phyloP scores from a whole-genome alignment of 805 yeast species.

The Citeromyces matritensis region DNA sequence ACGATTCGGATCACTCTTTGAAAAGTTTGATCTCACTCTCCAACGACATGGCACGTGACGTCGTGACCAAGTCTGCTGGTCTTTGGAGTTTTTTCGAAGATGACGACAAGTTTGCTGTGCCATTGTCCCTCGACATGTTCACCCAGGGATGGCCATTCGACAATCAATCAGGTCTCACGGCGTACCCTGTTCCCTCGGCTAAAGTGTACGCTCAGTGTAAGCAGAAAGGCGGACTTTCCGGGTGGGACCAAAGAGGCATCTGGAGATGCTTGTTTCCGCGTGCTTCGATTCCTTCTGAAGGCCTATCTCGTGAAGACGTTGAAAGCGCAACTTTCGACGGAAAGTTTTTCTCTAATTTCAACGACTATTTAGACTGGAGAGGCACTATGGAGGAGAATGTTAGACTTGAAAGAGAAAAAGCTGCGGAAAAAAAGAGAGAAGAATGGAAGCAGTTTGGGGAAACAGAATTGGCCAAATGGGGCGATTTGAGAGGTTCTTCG shows the following conservation, averaged over 20 bases:
- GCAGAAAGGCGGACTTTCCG: slow-evolving; percentile 49
- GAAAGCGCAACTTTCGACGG: slow-evolving; percentile 14
- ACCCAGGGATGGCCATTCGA: too few species aligned
- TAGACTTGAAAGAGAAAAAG: slow-evolving; percentile 17
- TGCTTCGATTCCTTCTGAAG: slow-evolving; percentile 17
- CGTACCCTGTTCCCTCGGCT: slow-evolving; percentile 43
- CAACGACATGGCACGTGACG: too few species aligned
- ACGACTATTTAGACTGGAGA: slow-evolving; percentile 55
- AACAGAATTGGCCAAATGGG: neutral
- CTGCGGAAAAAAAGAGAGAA: slow-evolving; percentile 7
- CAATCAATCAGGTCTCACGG: slow-evolving; percentile 23
- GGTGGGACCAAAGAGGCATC: slow-evolving; percentile 72
- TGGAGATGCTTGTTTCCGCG: slow-evolving; percentile 88
- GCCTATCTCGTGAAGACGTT: slow-evolving; percentile 47
- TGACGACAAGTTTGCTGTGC: too few species aligned
- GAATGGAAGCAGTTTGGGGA: slow-evolving; percentile 9
- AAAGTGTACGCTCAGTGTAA: slow-evolving; percentile 48
- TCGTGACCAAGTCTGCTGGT: too few species aligned
- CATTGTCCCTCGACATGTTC: neutral
- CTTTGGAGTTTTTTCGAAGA: too few species aligned
- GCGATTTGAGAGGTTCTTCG: slow-evolving; percentile 6
- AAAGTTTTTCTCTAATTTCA: slow-evolving; percentile 46
- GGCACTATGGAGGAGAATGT: slow-evolving; percentile 32
- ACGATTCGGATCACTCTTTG: too few species aligned
- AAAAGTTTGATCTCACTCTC: too few species aligned